Conservation (phyloP, 106 monocot genomes). For the Dendrobium catenatum region DNA sequence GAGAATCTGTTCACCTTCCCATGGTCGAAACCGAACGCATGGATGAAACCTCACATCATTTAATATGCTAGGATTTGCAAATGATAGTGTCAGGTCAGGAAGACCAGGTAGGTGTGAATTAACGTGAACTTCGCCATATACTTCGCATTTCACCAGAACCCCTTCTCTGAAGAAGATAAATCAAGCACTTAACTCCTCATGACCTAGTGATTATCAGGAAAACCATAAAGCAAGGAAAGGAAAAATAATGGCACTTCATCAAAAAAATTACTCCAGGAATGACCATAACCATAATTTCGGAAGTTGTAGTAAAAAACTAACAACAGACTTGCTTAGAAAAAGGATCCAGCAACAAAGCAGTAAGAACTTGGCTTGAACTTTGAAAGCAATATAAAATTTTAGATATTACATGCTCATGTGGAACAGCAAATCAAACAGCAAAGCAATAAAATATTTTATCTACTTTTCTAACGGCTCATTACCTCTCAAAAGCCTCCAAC, state of each 20-base stretch:
- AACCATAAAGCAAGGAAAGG: neutral
- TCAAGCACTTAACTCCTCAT: neutral
- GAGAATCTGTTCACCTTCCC: slow-evolving; percentile 62
- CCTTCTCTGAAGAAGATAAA: slow-evolving; percentile 47
- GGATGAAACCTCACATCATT: slow-evolving; percentile 83
- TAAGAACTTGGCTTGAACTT: too few species aligned
- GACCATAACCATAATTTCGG: neutral
- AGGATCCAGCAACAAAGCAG: neutral
- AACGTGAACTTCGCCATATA: slow-evolving; percentile 80
- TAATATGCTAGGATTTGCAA: slow-evolving; percentile 55
- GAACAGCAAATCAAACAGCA: neutral
- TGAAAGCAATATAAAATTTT: neutral
- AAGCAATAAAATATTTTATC: too few species aligned
- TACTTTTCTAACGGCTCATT: neutral
- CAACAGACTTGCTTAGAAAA: neutral
- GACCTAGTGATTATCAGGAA: neutral
- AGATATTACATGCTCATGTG: neutral
- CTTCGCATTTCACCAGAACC: slow-evolving; percentile 60
- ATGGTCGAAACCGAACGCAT: slow-evolving; percentile 77
- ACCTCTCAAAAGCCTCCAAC: neutral
- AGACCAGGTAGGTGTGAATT: slow-evolving; percentile 60
- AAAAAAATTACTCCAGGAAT: neutral
- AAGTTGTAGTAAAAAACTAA: neutral
- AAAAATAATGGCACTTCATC: too few species aligned
- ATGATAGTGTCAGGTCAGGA: slow-evolving; percentile 72